Evolutionary conservation across 768 basidiomycete species (phyloP).

Genomic region (Infundibulicybe gibba): DNA sequence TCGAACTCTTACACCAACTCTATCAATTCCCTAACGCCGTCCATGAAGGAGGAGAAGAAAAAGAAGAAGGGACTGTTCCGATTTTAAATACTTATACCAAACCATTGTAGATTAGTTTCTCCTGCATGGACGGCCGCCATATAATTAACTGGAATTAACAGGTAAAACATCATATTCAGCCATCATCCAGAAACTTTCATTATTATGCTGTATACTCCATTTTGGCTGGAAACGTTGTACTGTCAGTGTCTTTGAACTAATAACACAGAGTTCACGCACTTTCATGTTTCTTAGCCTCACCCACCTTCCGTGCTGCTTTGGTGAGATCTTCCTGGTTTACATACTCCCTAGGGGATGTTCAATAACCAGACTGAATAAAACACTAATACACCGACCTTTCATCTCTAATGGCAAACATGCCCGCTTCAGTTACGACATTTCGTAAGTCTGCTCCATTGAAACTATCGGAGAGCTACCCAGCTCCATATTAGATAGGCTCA

Average conservation of each 20-base stretch:
- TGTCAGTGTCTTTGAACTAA: constrained; percentile 5
- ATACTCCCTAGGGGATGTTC: constrained; percentile 59
- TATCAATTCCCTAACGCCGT: constrained; percentile 30
- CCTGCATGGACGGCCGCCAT: too few relatives aligned
- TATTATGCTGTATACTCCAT: constrained; percentile 47
- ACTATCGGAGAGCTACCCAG: constrained; percentile 68
- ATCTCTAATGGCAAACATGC: constrained; percentile 98
- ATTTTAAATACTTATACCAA: constrained; percentile 35
- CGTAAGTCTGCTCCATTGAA: constrained; percentile 98
- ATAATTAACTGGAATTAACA: too few relatives aligned
- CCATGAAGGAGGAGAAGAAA: constrained; percentile 56
- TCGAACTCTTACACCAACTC: constrained; percentile 50
- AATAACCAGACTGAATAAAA: constrained; percentile 2
- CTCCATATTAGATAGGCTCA: constrained; percentile 1
- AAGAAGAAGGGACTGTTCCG: constrained; percentile 75
- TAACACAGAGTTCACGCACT: constrained; percentile 47
- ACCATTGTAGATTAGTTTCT: background rate
- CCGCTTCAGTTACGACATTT: constrained; percentile 93
- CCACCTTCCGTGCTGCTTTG: constrained; percentile 93
- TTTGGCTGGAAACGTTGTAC: constrained; percentile 33
- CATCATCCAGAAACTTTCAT: constrained; percentile 1
- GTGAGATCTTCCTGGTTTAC: constrained; percentile 92
- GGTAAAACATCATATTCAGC: background rate
- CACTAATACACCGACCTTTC: constrained; percentile 58
- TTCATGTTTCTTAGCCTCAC: constrained; percentile 97